Percentiles rank a stretch among this genome's conserved stretches.
phyloP scores from a whole-genome alignment of 768 basidiomycete species.

The Collybia mongolica region DNA sequence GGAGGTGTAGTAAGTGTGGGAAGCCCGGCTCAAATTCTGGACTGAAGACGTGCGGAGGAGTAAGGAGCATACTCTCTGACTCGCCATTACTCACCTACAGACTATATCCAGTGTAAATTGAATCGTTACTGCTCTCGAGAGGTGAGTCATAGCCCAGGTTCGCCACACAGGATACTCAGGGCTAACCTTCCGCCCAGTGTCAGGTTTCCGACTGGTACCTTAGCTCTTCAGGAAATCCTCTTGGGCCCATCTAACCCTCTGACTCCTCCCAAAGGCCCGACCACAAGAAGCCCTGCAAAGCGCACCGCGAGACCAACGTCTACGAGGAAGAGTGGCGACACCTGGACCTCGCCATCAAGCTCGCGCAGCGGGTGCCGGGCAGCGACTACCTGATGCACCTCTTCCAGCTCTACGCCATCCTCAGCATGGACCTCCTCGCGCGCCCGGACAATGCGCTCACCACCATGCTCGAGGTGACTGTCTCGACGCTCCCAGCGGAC shows the following conservation, averaged over 20 bases:
- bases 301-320: neutral
- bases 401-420: constrained; percentile 8
- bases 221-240: neutral
- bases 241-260: neutral
- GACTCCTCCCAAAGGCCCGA: constrained; percentile 3
- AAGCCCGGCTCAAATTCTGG: no score
- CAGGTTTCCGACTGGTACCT: constrained; percentile 9
- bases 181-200: neutral
- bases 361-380: constrained; percentile 4
- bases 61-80: no score
- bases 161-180: no score
- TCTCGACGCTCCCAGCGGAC: constrained; percentile 2
- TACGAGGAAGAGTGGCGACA: neutral
- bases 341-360: constrained; percentile 9
- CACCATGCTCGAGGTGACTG: constrained; percentile 8
- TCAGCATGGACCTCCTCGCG: constrained; percentile 7
- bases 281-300: constrained; percentile 8
- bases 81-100: no score
- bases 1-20: no score
- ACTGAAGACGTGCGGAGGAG: no score
- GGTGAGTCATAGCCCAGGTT: neutral
- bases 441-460: neutral
- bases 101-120: constrained; percentile 5
- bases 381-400: constrained; percentile 9
- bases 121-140: constrained; percentile 9